Base-by-base conservation (phyloP, 371 early-diverging fungal genomes). In the Apophysomyces sp. region DNA sequence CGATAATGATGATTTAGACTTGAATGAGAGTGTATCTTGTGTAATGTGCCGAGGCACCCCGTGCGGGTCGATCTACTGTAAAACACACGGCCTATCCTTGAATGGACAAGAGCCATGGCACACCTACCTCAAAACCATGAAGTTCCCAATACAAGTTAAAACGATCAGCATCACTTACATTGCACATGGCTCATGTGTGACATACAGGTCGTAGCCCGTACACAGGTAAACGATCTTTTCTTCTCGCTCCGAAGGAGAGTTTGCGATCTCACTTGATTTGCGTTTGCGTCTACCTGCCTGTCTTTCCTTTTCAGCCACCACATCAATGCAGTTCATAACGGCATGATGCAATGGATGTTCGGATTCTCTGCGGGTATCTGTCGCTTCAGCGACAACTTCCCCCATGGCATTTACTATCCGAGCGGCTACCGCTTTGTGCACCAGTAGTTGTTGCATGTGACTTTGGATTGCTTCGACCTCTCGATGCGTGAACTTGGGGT, bases 61-160 rank as follows among this genome's bases (percentile, higher is more conserved):
- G 84, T 83, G 31, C 66, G 71, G 18, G 80, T 81, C n/a, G 84
- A 77, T 49, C 74, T 68, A 31, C 76, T 77, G 52, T 90, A 92
- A 69, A 90, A 91, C 6, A 92, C 92, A 16, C 90, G 84, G 6
- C 84, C 81, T 21, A 92, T 81, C 15, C 92, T 81, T 4, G 92
- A 92, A 73, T 92, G 92, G 5, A 92, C 84, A 16, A 92, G 64
- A 0, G 89, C 91, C 92, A 92, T 92, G 2, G 89, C 73, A 65
- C 92, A 91, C 86, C 88, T 88, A 62, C 58, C 57, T 29, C 15
- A 36, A 32, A 24, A n/a, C 21, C 49, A 44, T 44, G 49, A 37
- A 27, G 11, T 34, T 31, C 11, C 44, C 9, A 32, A 36, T 28
- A 32, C 21, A 28, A 26, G 24, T n/a, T 11, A 18, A 21, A 29